Evolutionary conservation across 2,329 filamentous ascomycete species (phyloP).

Genomic region (Alternaria postmessia): DNA sequence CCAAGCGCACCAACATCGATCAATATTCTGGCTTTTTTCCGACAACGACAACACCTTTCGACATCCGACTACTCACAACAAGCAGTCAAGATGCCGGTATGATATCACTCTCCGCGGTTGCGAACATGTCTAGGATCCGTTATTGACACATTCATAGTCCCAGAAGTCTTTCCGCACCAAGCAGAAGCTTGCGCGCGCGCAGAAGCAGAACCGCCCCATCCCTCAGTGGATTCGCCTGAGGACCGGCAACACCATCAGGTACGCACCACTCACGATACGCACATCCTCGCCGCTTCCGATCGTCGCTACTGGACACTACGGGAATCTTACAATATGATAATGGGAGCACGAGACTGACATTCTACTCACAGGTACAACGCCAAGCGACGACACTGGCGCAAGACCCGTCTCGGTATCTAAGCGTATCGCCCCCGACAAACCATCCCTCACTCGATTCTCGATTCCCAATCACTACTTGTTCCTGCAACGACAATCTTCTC

Average conservation of each 20-base stretch:
- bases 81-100: constrained; percentile 53
- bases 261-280: constrained; percentile 56
- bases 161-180: constrained; percentile 99
- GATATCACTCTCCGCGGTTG: constrained; percentile 20
- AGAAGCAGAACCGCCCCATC: constrained; percentile 99
- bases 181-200: constrained; percentile 99
- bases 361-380: constrained; percentile 86
- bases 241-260: constrained; percentile 99
- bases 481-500: constrained; percentile 25
- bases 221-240: constrained; percentile 99
- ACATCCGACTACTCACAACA: constrained; percentile 45
- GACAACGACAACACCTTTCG: constrained; percentile 42
- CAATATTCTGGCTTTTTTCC: constrained; percentile 16
- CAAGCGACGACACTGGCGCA: constrained; percentile 99
- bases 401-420: constrained; percentile 99
- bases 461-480: constrained; percentile 37
- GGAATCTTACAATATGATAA: not conserved
- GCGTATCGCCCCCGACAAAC: constrained; percentile 61
- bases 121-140: not conserved
- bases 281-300: not conserved
- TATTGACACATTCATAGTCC: constrained; percentile 68
- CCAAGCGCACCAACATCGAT: constrained; percentile 15
- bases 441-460: constrained; percentile 45
- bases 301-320: constrained; percentile 9
- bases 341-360: constrained; percentile 22